Base-by-base conservation (phyloP, 2,329 filamentous ascomycete genomes). In the Paradendryphiella salina region DNA sequence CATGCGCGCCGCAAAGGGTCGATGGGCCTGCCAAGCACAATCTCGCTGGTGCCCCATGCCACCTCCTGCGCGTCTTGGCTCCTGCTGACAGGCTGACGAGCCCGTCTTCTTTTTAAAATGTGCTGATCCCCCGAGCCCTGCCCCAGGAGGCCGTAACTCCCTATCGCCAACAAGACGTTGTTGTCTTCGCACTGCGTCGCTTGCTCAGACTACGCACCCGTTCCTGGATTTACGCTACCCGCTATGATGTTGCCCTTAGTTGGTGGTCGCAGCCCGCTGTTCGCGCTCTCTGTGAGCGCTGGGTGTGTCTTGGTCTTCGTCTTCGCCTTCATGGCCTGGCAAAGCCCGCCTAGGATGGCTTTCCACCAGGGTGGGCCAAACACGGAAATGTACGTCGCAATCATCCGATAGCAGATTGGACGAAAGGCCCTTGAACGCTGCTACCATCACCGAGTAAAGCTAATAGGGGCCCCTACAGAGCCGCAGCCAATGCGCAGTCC, bases 241-340 rank as follows among this genome's bases (percentile, higher is more conserved):
- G 63, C 41, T 48, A 67, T 62, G 57, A 69, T 71, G 67, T 52
- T 71, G 52, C 60, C 67, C 18, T 56, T 65, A 42, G 52, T 60
- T 36, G 67, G 66, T 51, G 60, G 65, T 42, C 66, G 68, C 36
- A 68, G 61, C 51, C 67, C 68, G 44, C 56, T 72, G 42, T 63
- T 70, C 34, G 56, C 55, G 40, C 62, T 72, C 26, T 66, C 67
- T 20, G 60, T 64, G 45, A 63, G 63, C 50, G 66, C 67, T n/a
- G 66, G 63, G 20, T 59, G 57, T 21, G 58, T 70, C 14, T 52
- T 73, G 17, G 48, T 71, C 38, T 68, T 72, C 51, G 58, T 70
- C 46, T 66, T 73, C 23, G 70, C 65, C 21, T 64, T 73, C 32
- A 60, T 72, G 54, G 66, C 68, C 20, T 73, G 66, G 67, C 67